These are phyloP conservation scores for Camellia japonica DNA, from an alignment of 148 eudicot species.

Conservation along the genomic window DNA sequence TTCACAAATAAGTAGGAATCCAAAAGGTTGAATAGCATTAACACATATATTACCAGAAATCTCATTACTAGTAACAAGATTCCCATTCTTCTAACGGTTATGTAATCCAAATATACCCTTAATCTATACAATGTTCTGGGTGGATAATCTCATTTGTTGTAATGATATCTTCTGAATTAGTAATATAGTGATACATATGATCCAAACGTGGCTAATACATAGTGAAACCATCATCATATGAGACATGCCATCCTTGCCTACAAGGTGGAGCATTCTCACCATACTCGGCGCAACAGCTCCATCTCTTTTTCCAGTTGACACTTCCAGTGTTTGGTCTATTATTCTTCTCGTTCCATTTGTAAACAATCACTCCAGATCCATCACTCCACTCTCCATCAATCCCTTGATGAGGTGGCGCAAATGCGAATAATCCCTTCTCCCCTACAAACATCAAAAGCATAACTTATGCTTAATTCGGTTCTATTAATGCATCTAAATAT, in stretches of 20 bases:
- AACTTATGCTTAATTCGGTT: background rate
- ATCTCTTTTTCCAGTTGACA: slow-evolving; percentile 62
- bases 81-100: too few species aligned
- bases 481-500: background rate
- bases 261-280: slow-evolving; percentile 62
- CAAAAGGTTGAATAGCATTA: too few species aligned
- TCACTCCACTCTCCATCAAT: slow-evolving; percentile 76
- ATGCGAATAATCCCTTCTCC: slow-evolving; percentile 55
- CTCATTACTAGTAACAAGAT: too few species aligned
- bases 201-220: slow-evolving; percentile 25
- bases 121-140: too few species aligned
- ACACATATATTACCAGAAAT: too few species aligned
- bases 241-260: slow-evolving; percentile 66
- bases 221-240: slow-evolving; percentile 67
- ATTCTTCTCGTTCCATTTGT: slow-evolving; percentile 58
- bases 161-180: background rate
- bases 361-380: slow-evolving; percentile 59
- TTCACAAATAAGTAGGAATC: too few species aligned
- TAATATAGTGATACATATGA: background rate
- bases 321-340: slow-evolving; percentile 64
- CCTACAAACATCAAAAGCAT: slow-evolving; percentile 26
- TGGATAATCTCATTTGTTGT: too few species aligned
- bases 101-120: too few species aligned
- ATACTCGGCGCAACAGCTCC: slow-evolving; percentile 78
- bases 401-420: slow-evolving; percentile 72